phyloP scores from a whole-genome alignment of 495 filamentous ascomycete genomes.

The Aspergillus coremiiformis region DNA sequence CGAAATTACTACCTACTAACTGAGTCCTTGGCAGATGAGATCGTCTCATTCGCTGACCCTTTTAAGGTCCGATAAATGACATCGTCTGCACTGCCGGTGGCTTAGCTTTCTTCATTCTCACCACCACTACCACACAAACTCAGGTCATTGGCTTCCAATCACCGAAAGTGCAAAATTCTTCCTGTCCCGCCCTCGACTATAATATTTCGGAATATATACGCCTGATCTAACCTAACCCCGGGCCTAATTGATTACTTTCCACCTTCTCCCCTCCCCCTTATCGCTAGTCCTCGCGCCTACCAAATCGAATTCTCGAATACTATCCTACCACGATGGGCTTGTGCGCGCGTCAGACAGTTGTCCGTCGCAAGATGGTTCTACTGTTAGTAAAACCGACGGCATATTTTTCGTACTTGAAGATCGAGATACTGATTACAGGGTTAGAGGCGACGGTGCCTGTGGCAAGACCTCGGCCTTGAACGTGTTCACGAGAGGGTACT shows the following conservation, averaged over 20 bases:
- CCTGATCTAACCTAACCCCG: not conserved
- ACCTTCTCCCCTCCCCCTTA: not conserved
- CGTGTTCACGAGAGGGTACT: slow-evolving; percentile 95
- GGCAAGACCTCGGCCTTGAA: slow-evolving; percentile 97
- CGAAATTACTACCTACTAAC: slow-evolving; percentile 7
- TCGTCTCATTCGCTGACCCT: slow-evolving; percentile 35
- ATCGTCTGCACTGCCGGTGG: slow-evolving; percentile 31
- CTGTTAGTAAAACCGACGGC: slow-evolving; percentile 55
- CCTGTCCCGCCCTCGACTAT: not conserved
- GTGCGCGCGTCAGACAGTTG: slow-evolving; percentile 64
- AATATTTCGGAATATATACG: slow-evolving; percentile 4
- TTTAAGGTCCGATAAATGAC: slow-evolving; percentile 35
- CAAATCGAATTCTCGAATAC: not conserved
- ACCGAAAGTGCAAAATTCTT: not conserved
- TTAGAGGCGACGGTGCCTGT: slow-evolving; percentile 90
- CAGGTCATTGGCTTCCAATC: not conserved
- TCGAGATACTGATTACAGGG: slow-evolving; percentile 12
- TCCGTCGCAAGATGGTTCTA: slow-evolving; percentile 95
- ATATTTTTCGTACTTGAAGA: not conserved
- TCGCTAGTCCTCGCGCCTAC: not conserved
- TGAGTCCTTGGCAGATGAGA: slow-evolving; percentile 25
- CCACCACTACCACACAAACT: not conserved
- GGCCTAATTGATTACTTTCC: not conserved
- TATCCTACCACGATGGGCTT: slow-evolving; percentile 34
- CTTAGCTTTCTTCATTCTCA: slow-evolving; percentile 6